A percentile compares a stretch with the other conserved stretches of the same genome.
These are phyloP conservation scores for Phytophthora capsici DNA, from an alignment of 352 stramenopile genomes.

Conservation along the genomic window DNA sequence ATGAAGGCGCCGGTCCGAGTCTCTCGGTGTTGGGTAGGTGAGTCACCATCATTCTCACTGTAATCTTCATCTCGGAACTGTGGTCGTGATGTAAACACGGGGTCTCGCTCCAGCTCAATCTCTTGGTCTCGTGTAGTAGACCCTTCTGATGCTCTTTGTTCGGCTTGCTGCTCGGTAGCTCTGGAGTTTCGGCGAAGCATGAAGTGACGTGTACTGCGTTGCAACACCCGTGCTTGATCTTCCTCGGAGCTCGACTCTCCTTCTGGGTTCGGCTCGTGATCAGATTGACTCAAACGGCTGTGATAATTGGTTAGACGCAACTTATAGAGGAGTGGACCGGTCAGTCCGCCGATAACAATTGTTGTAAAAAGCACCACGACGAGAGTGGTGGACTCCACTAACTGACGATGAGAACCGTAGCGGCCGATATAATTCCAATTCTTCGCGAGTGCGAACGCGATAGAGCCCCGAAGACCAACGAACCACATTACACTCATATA, in stretches of 20 bases:
- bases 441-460: slow-evolving; percentile 92
- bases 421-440: slow-evolving; percentile 80
- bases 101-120: slow-evolving; percentile 24
- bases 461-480: slow-evolving; percentile 91
- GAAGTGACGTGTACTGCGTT: slow-evolving; percentile 71
- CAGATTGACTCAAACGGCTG: slow-evolving; percentile 39
- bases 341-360: slow-evolving; percentile 81
- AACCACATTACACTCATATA: slow-evolving; percentile 93
- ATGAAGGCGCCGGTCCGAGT: slow-evolving; percentile 67
- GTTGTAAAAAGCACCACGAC: slow-evolving; percentile 90
- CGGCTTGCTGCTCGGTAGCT: slow-evolving; percentile 23
- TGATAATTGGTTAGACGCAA: slow-evolving; percentile 51
- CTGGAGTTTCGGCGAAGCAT: slow-evolving; percentile 49
- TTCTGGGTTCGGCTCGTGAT: slow-evolving; percentile 41
- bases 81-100: slow-evolving; percentile 70
- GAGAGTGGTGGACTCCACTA: slow-evolving; percentile 86
- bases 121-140: slow-evolving; percentile 20
- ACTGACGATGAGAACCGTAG: slow-evolving; percentile 73
- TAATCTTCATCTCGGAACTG: slow-evolving; percentile 71
- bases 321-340: slow-evolving; percentile 64
- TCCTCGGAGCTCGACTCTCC: slow-evolving; percentile 28
- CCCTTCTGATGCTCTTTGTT: slow-evolving; percentile 4
- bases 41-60: slow-evolving; percentile 51
- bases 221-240: slow-evolving; percentile 25
- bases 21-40: slow-evolving; percentile 33